These are phyloP conservation scores for Ophiocytium majus DNA, from an alignment of 352 stramenopile species.

Conservation along the genomic window DNA sequence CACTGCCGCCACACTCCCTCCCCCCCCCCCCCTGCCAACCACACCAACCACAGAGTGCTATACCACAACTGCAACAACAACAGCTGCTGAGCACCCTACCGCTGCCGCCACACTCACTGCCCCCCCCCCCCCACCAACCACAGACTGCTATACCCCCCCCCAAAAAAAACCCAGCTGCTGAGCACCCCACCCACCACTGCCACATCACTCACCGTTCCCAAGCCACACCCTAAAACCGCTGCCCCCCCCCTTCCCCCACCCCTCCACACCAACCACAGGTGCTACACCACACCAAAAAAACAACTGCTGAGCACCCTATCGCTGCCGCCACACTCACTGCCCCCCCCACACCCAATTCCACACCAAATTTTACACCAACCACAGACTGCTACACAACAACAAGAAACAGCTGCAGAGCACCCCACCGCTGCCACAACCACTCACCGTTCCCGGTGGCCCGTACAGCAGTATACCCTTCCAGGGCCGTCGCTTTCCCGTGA, in stretches of 20 bases:
- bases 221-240: too few relatives aligned
- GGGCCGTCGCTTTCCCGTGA: conserved; percentile 76
- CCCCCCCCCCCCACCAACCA: neutral
- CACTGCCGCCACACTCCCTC: too few relatives aligned
- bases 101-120: neutral
- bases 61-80: neutral
- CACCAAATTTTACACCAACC: neutral
- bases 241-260: too few relatives aligned
- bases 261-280: neutral
- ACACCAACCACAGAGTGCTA: neutral
- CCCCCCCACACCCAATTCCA: neutral
- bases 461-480: conserved; percentile 89
- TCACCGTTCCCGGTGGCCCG: conserved; percentile 74
- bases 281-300: neutral
- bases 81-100: neutral
- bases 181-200: conserved; percentile 7
- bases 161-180: conserved; percentile 29
- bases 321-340: neutral
- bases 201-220: conserved; percentile 58
- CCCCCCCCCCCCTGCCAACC: neutral
- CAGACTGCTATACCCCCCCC: neutral
- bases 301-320: neutral
- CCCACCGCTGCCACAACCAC: conserved; percentile 17
- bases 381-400: neutral
- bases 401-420: conserved; percentile 27